phyloP scores from a whole-genome alignment of 306 rosid genomes.

The Echinosophora koreensis region DNA sequence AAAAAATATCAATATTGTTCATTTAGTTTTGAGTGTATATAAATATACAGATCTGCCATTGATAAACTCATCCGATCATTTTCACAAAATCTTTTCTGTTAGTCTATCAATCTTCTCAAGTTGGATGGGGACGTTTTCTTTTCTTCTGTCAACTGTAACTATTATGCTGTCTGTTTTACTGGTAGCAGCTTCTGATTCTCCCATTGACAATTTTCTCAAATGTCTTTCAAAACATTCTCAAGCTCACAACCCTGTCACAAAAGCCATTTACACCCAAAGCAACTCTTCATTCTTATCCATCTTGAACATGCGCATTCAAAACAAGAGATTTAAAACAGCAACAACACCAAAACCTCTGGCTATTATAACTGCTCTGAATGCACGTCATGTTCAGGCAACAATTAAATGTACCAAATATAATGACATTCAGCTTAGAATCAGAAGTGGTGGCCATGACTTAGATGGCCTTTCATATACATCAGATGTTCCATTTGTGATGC shows the following conservation, averaged over 20 bases:
- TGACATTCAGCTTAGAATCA: constrained; percentile 13
- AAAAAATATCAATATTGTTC: too few relatives aligned
- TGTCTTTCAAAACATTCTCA: constrained; percentile 3
- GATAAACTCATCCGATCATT: too few relatives aligned
- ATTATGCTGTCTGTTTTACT: background rate
- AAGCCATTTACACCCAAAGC: background rate
- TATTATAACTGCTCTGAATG: background rate
- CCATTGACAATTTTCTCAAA: background rate
- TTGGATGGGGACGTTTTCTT: background rate
- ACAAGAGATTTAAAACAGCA: constrained; percentile 3
- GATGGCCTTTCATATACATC: constrained; percentile 30
- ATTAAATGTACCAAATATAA: background rate
- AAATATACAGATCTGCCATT: too few relatives aligned
- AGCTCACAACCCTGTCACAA: background rate
- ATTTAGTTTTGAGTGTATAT: too few relatives aligned
- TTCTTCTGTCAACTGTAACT: background rate
- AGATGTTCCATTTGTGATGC: background rate
- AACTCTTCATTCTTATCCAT: background rate
- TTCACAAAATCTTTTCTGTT: too few relatives aligned
- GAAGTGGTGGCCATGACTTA: constrained; percentile 32
- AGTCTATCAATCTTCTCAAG: too few relatives aligned
- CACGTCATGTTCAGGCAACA: constrained; percentile 18
- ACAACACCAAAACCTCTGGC: constrained; percentile 24
- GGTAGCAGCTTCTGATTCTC: background rate
- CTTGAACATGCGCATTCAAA: background rate